These are phyloP conservation scores for Tilletia horrida DNA, from an alignment of 1,284 basidiomycete genomes.

Conservation along the genomic window DNA sequence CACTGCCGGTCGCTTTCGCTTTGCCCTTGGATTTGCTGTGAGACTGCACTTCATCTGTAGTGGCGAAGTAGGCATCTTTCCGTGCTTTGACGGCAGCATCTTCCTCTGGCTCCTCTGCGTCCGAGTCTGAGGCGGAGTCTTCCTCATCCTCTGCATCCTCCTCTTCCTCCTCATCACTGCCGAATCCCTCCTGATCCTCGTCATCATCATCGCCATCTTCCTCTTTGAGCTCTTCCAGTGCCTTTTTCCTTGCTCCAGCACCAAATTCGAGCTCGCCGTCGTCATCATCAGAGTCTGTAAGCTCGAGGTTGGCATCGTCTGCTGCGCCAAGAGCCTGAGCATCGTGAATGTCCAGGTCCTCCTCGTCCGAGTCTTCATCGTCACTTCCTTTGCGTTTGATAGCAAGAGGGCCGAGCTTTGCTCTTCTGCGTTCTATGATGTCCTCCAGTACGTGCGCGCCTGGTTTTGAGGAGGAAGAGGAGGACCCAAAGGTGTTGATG, in stretches of 20 bases:
- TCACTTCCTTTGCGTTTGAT: constrained; percentile 20
- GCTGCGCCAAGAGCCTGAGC: constrained; percentile 36
- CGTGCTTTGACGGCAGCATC: constrained; percentile 35
- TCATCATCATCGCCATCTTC: constrained; percentile 41
- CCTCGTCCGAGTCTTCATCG: constrained; percentile 27
- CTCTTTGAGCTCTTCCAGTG: constrained; percentile 41
- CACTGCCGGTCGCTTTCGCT: constrained; percentile 16
- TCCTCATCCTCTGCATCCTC: constrained; percentile 37
- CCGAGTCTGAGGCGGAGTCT: constrained; percentile 43
- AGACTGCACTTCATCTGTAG: constrained; percentile 23
- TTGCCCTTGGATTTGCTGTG: constrained; percentile 13
- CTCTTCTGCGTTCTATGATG: constrained; percentile 50
- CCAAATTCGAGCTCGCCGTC: constrained; percentile 65
- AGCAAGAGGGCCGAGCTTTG: constrained; percentile 21
- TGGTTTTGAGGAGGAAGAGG: neutral
- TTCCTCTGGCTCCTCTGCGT: constrained; percentile 31
- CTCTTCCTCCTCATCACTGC: constrained; percentile 53
- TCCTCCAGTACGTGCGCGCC: constrained; percentile 44
- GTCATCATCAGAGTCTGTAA: constrained; percentile 55
- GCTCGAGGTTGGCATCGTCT: constrained; percentile 60
- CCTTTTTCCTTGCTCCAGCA: constrained; percentile 18
- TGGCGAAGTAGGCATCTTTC: constrained; percentile 52
- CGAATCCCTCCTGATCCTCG: constrained; percentile 58
- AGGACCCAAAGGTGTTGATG: constrained; percentile 25
- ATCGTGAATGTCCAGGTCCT: constrained; percentile 38